A percentile compares a stretch with the other conserved stretches of the same genome.
Conservation (phyloP, 768 basidiomycete species). For the Imleria badia region DNA sequence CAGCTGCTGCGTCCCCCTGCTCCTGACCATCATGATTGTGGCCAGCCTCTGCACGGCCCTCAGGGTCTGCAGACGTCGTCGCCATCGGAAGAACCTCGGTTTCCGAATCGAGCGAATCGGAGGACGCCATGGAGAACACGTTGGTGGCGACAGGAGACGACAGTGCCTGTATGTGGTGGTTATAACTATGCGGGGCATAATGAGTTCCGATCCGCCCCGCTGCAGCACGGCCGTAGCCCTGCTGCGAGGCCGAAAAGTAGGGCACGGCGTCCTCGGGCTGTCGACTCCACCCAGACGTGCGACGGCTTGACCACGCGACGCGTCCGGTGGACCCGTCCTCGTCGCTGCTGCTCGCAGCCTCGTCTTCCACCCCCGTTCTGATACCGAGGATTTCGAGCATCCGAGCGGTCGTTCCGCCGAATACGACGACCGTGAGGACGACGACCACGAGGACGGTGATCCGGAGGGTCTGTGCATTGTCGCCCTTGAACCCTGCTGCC, state of each 20-base stretch:
- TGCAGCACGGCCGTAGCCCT: constrained; percentile 33
- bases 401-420: constrained; percentile 94
- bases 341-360: constrained; percentile 58
- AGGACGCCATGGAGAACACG: constrained; percentile 69
- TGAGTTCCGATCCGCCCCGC: constrained; percentile 58
- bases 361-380: constrained; percentile 92
- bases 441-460: constrained; percentile 96
- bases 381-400: constrained; percentile 99
- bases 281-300: constrained; percentile 39
- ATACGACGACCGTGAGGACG: constrained; percentile 89
- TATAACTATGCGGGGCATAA: constrained; percentile 54
- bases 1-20: constrained; percentile 15
- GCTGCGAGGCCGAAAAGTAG: constrained; percentile 30
- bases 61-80: constrained; percentile 39
- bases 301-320: constrained; percentile 34
- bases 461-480: constrained; percentile 85
- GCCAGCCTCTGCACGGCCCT: constrained; percentile 4
- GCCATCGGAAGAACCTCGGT: constrained; percentile 79
- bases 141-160: constrained; percentile 22
- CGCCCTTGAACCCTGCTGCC: constrained; percentile 93
- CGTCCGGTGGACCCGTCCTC: constrained; percentile 45
- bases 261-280: constrained; percentile 46
- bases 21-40: not conserved
- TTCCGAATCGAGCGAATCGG: constrained; percentile 78
- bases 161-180: constrained; percentile 51